Conservation (phyloP, 202 grass and related monocot genomes). For the Schoenoplectus tabernaemontani region DNA sequence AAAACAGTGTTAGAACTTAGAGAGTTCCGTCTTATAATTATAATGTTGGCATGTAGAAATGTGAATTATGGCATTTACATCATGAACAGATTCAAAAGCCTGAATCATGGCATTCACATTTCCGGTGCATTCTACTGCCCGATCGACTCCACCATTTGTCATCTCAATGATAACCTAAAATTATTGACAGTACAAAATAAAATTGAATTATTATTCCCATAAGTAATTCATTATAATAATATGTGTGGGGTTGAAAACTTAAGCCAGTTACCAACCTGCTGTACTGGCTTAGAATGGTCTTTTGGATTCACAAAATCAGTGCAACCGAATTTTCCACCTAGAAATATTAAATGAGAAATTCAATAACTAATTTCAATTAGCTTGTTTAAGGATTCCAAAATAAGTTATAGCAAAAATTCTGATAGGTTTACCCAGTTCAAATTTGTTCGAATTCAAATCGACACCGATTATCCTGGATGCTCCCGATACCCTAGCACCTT, state of each 20-base stretch:
- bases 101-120: slow-evolving; percentile 70
- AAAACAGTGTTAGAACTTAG: neutral
- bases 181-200: neutral
- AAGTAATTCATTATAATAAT: neutral
- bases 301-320: slow-evolving; percentile 76
- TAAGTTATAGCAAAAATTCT: neutral
- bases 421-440: slow-evolving; percentile 36
- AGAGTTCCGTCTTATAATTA: neutral
- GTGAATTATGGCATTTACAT: slow-evolving; percentile 27
- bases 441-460: slow-evolving; percentile 58
- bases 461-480: slow-evolving; percentile 66
- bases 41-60: neutral
- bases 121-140: slow-evolving; percentile 61
- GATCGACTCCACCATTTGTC: slow-evolving; percentile 60
- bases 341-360: slow-evolving; percentile 9
- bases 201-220: neutral
- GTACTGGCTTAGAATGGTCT: slow-evolving; percentile 60
- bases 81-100: slow-evolving; percentile 66
- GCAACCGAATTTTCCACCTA: slow-evolving; percentile 70
- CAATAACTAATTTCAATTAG: neutral
- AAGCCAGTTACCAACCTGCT: slow-evolving; percentile 29
- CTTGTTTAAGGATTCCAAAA: neutral
- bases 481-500: slow-evolving; percentile 60
- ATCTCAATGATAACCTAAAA: slow-evolving; percentile 56
- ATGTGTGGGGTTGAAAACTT: neutral